Percentiles rank a stretch among this genome's conserved stretches.
These are phyloP conservation scores for Plantago elongata DNA, from an alignment of 257 asterid species.

Conservation along the genomic window DNA sequence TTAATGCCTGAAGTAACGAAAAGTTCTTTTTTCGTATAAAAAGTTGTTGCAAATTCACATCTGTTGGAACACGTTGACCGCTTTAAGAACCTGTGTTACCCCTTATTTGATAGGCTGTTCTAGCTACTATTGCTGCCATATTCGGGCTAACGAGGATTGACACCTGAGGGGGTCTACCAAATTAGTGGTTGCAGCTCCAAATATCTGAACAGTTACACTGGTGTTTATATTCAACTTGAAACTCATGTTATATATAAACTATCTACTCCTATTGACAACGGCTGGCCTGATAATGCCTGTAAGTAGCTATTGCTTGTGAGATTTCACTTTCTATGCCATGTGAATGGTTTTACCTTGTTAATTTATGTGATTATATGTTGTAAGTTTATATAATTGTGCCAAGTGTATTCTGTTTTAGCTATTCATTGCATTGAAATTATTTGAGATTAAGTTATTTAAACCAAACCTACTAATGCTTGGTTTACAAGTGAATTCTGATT, in stretches of 20 bases:
- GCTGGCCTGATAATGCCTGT: not conserved
- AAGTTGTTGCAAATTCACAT: not conserved
- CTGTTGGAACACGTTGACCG: slow-evolving; percentile 4
- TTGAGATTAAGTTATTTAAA: too few relatives aligned
- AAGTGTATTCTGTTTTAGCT: too few relatives aligned
- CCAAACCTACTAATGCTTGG: too few relatives aligned
- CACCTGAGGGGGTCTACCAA: slow-evolving; percentile 24
- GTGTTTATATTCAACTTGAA: slow-evolving; percentile 5
- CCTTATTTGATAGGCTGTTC: slow-evolving; percentile 52
- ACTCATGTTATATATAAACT: not conserved
- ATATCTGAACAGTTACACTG: not conserved
- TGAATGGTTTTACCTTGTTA: too few relatives aligned
- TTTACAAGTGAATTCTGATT: too few relatives aligned
- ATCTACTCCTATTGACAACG: not conserved
- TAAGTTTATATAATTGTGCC: too few relatives aligned
- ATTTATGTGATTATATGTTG: too few relatives aligned
- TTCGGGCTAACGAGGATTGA: slow-evolving; percentile 50
- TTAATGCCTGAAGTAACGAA: not conserved
- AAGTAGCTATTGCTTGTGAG: not conserved
- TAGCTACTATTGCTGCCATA: slow-evolving; percentile 52
- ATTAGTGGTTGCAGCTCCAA: not conserved
- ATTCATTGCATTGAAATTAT: too few relatives aligned
- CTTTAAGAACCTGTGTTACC: slow-evolving; percentile 2
- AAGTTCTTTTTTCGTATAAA: not conserved
- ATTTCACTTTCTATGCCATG: too few relatives aligned